Conservation (phyloP, 129 eudicot genomes). For the Centrapalus pauciflorus region DNA sequence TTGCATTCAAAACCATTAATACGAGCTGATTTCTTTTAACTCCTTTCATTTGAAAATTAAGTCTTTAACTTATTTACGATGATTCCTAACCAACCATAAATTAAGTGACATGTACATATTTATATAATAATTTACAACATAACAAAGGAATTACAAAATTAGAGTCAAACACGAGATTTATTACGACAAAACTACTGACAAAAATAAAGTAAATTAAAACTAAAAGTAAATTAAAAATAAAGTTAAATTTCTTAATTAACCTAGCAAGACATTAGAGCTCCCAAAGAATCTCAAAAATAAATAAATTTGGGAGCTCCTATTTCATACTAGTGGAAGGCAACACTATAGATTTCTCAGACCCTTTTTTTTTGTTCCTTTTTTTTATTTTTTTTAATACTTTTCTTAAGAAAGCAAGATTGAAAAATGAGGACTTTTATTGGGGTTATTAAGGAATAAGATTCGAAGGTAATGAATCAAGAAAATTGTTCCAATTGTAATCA, state of each 20-base stretch:
- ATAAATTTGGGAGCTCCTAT: constrained; percentile 2
- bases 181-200: not conserved
- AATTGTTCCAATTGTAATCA: constrained; percentile 49
- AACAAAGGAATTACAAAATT: not conserved
- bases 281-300: constrained; percentile 11
- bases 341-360: constrained; percentile 10
- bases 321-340: constrained; percentile 1
- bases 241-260: constrained; percentile 1
- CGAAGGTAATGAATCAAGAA: constrained; percentile 55
- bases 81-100: not conserved
- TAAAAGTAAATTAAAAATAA: not conserved
- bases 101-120: too few species aligned
- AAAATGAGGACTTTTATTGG: constrained; percentile 5
- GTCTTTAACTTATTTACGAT: not conserved
- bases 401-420: not conserved
- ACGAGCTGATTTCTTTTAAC: too few species aligned
- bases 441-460: constrained; percentile 44
- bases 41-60: too few species aligned
- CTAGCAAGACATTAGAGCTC: constrained; percentile 10
- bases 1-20: too few species aligned
- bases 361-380: not conserved
- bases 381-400: not conserved
- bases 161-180: constrained; percentile 10
- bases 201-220: not conserved
- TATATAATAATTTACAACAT: not conserved